Evolutionary conservation across 805 yeast genomes (phyloP), one percentile per base, ranked within the genome.

Genomic region (Cyberlindnera bimundalis): DNA sequence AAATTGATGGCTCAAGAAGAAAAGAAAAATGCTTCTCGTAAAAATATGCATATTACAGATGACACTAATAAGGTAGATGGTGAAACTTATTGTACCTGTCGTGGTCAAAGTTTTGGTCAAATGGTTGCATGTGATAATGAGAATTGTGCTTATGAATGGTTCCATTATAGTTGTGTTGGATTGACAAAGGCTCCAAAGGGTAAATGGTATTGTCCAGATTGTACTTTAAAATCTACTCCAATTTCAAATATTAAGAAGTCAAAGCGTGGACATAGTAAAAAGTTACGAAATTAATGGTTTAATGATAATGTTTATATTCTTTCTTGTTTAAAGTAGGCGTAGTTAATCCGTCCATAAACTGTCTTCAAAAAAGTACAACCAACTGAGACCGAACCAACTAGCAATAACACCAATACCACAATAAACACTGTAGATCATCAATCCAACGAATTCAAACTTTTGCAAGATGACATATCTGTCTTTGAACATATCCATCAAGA

Each of bases 61-160:
- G 32, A 35, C n/a, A 39, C 29, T 12, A 42, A 39, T 10, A 52
- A 46, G 3, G 54, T 42, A n/a, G 56, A 49, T 10, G 46, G 46
- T 8, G 50, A 38, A 13, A 35, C 52, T 1, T 78, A 74, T 49
- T 78, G 84, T 47, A 37, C 65, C 12, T 78, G 84, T 45, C 58
- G 66, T 5, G 61, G 64, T 5, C 65, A 63, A 1, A 68, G 77
- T 6, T 63, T 55, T 40, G 97, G 97, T 1, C 77, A 76, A 38
- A 91, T 91, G 98, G 74, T 91, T 47, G 96, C 91, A 0, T 91
- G 98, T 62, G 97, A 90, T 59, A 78, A 86, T 51, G 71, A 71
- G 3, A 71, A 76, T 27, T 90, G 97, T 63, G 67, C 76, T 44
- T 70, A 63, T 27, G 88, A 81, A 55, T 84, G 93, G 95, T 85